Evolutionary conservation across 805 yeast genomes (phyloP).

Genomic region (Myxozyma neglecta): DNA sequence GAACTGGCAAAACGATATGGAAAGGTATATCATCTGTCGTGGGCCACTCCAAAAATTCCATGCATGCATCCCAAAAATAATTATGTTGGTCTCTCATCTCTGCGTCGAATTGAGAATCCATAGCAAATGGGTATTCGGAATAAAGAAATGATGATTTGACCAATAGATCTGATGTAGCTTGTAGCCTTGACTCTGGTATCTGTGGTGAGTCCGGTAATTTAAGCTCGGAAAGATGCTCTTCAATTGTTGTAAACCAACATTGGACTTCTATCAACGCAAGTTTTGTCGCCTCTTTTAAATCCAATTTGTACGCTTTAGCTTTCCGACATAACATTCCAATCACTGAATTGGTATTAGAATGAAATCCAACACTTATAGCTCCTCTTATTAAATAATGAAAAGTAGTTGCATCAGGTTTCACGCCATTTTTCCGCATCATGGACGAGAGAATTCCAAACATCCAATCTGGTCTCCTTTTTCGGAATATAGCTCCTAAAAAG

Average conservation of each 20-base stretch:
- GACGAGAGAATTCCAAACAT: conserved; percentile 9
- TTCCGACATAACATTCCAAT: conserved; percentile 16
- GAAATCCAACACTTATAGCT: conserved; percentile 4
- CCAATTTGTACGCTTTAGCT: background rate
- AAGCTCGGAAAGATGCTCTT: background rate
- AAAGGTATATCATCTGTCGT: background rate
- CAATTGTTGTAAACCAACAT: conserved; percentile 10
- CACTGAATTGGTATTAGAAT: conserved; percentile 17
- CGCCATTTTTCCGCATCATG: background rate
- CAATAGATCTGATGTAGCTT: background rate
- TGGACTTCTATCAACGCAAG: background rate
- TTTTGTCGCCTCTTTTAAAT: background rate
- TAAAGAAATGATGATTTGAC: background rate
- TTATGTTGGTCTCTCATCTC: background rate
- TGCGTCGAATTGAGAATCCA: background rate
- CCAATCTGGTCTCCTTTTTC: conserved; percentile 15
- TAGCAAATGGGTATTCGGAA: conserved; percentile 2
- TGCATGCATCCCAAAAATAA: conserved; percentile 16
- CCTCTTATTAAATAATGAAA: conserved; percentile 13
- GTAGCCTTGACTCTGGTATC: background rate
- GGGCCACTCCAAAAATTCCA: conserved; percentile 13
- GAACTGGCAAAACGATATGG: background rate
- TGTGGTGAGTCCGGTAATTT: background rate
- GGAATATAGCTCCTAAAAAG: background rate
- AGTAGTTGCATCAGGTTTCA: conserved; percentile 10